Evolutionary conservation across 2,329 filamentous ascomycete genomes (phyloP), one percentile per base, ranked within the genome.

Genomic region (Monilinia polystroma): DNA sequence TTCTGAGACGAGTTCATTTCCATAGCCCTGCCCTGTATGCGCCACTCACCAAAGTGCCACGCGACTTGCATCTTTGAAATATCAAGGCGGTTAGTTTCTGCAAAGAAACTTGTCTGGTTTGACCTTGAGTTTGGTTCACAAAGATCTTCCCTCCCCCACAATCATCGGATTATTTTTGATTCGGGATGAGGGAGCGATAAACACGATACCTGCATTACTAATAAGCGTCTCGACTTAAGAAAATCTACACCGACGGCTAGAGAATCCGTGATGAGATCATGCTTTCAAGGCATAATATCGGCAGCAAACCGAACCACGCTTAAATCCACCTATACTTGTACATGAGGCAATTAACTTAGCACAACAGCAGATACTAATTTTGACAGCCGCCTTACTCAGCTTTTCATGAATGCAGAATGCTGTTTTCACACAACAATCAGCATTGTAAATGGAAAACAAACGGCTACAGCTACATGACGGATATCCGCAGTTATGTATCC

Each of bases 231-330:
- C 57, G 26, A 16, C 20, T 35, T 4, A 16, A 29, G 18, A 49
- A 49, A 18, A 35, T 59, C 26, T 64, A 47, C 63, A 65, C 63
- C 63, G 63, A 65, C 32, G 63, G 32, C 54, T 57, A 65, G 43
- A 41, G 54, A 65, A 52, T 20, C 51, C 45, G 59, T 18, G 29
- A 66, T 65, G 63, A 59, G 52, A 65, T 57, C 55, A 52, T 58
- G 66, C 59, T 58, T 57, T 45, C 35, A 73, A 72, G 74, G 73
- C 74, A 75, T 75, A 73, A 75, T 57, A 59, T 74, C 72, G 73
- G 74, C 60, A 68, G 58, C 65, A 53, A 43, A 41, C 70, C 68
- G 67, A 68, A 32, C 23, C 32, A 60, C 54, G 54, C 63, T 45
- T 60, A 43, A 43, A 51, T 52, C 43, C 49, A 58, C 29, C 43